A percentile compares a stretch with the other conserved stretches of the same genome.
These are phyloP conservation scores for Nitzschia inconspicua DNA, from an alignment of 108 stramenopile genomes.

Conservation along the genomic window DNA sequence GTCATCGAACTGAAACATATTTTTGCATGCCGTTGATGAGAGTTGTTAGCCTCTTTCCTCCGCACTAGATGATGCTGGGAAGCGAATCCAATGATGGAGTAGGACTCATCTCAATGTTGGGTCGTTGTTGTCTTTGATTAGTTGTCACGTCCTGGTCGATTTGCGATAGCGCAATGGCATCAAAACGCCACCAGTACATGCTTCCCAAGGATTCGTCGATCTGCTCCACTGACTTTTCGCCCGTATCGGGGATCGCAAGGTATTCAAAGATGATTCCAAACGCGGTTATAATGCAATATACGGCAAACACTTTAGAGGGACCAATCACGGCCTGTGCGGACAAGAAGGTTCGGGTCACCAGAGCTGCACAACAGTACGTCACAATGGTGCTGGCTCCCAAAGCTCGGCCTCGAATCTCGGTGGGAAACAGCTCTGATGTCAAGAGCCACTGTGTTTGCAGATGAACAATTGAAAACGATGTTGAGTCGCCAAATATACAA, in stretches of 20 bases:
- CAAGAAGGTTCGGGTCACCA: slow-evolving; percentile 61
- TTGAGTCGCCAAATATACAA: no score
- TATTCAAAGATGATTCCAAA: slow-evolving; percentile 49
- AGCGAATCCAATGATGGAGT: no score
- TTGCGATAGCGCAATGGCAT: neutral
- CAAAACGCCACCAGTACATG: slow-evolving; percentile 72
- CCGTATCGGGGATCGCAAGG: slow-evolving; percentile 66
- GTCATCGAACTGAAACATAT: no score
- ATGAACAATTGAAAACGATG: no score
- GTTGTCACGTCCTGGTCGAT: neutral
- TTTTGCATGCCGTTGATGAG: no score
- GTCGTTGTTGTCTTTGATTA: no score
- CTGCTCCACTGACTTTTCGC: slow-evolving; percentile 39
- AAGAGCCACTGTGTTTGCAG: no score
- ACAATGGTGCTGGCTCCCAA: slow-evolving; percentile 56
- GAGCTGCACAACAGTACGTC: slow-evolving; percentile 50
- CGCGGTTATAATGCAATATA: slow-evolving; percentile 45
- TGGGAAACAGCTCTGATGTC: slow-evolving; percentile 66
- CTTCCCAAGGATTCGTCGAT: slow-evolving; percentile 38
- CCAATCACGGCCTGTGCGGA: slow-evolving; percentile 35
- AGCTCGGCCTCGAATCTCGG: slow-evolving; percentile 66
- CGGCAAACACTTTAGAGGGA: slow-evolving; percentile 36
- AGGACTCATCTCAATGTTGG: no score
- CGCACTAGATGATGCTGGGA: no score
- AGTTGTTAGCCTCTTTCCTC: no score